phyloP scores from a whole-genome alignment of 768 basidiomycete genomes.

The Mycena chlorophos region DNA sequence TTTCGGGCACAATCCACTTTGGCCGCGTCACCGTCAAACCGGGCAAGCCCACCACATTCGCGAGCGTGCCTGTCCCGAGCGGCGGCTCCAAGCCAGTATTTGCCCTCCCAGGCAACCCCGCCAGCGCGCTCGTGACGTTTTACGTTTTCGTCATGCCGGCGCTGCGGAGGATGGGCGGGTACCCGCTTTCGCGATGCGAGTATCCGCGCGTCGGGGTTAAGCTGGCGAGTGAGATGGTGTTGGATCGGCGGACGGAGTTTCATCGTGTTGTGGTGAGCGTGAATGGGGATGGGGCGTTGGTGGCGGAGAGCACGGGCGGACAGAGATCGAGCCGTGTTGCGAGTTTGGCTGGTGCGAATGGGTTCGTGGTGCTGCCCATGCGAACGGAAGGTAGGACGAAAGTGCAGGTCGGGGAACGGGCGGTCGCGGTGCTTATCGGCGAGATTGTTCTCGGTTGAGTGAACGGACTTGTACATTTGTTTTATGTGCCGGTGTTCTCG shows the following conservation, averaged over 20 bases:
- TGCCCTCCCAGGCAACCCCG: slow-evolving; percentile 88
- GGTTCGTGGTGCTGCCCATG: slow-evolving; percentile 67
- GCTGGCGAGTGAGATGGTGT: slow-evolving; percentile 60
- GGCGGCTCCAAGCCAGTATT: slow-evolving; percentile 62
- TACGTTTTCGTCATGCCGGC: slow-evolving; percentile 84
- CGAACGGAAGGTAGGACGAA: slow-evolving; percentile 31
- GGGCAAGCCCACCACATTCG: slow-evolving; percentile 91
- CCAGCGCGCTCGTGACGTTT: slow-evolving; percentile 84
- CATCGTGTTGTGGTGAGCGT: slow-evolving; percentile 72
- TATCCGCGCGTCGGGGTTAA: slow-evolving; percentile 64
- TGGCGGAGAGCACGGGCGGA: slow-evolving; percentile 80
- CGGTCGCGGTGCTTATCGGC: slow-evolving; percentile 66
- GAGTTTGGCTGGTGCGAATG: slow-evolving; percentile 81
- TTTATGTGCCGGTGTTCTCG: too few species aligned
- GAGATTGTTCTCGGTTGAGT: slow-evolving; percentile 45
- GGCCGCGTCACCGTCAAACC: slow-evolving; percentile 82
- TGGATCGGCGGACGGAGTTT: slow-evolving; percentile 79
- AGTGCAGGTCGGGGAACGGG: slow-evolving; percentile 56
- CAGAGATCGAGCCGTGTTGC: slow-evolving; percentile 83
- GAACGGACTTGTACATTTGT: slow-evolving; percentile 27
- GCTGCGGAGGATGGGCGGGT: slow-evolving; percentile 70
- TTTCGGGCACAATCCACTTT: slow-evolving; percentile 79
- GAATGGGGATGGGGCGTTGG: slow-evolving; percentile 41
- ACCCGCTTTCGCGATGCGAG: slow-evolving; percentile 50
- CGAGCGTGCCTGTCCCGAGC: slow-evolving; percentile 58